These are phyloP conservation scores for Leccinum fuscescens DNA, from an alignment of 1,284 basidiomycete species.

Conservation along the genomic window DNA sequence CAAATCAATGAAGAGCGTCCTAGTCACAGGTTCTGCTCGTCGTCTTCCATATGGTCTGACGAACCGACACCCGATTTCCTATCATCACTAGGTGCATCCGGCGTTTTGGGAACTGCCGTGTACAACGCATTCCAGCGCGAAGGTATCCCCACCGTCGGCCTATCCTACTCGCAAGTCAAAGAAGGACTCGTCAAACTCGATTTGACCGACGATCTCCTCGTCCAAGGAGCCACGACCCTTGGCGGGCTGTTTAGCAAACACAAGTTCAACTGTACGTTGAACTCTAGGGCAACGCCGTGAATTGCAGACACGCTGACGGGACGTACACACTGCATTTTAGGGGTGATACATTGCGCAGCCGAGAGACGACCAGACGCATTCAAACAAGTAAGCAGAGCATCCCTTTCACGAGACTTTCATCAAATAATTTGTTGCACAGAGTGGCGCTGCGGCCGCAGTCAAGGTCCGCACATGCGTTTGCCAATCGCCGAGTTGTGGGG, in stretches of 20 bases:
- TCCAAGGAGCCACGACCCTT: slow-evolving; percentile 50
- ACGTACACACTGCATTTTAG: slow-evolving; percentile 35
- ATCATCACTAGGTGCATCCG: slow-evolving; percentile 62
- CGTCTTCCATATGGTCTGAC: slow-evolving; percentile 10
- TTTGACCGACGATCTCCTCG: slow-evolving; percentile 46
- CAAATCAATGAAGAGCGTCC: slow-evolving; percentile 36
- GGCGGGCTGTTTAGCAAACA: slow-evolving; percentile 37
- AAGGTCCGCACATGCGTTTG: slow-evolving; percentile 41
- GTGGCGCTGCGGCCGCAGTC: slow-evolving; percentile 62
- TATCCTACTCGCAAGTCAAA: slow-evolving; percentile 60
- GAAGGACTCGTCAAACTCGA: slow-evolving; percentile 58
- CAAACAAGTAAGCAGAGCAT: slow-evolving; percentile 54
- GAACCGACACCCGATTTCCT: background rate
- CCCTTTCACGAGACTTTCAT: background rate
- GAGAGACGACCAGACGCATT: slow-evolving; percentile 83
- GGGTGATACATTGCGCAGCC: slow-evolving; percentile 84
- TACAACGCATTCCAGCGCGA: slow-evolving; percentile 54
- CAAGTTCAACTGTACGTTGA: slow-evolving; percentile 61
- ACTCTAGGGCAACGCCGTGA: background rate
- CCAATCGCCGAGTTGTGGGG: background rate
- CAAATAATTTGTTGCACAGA: slow-evolving; percentile 12
- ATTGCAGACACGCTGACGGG: background rate
- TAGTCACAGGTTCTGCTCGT: slow-evolving; percentile 49
- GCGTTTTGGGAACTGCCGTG: slow-evolving; percentile 69
- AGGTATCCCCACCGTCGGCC: slow-evolving; percentile 49